Percentiles rank a stretch among this genome's conserved stretches.
Evolutionary conservation across 352 stramenopile genomes (phyloP).

Genomic region (Globisporangium sylvaticum): DNA sequence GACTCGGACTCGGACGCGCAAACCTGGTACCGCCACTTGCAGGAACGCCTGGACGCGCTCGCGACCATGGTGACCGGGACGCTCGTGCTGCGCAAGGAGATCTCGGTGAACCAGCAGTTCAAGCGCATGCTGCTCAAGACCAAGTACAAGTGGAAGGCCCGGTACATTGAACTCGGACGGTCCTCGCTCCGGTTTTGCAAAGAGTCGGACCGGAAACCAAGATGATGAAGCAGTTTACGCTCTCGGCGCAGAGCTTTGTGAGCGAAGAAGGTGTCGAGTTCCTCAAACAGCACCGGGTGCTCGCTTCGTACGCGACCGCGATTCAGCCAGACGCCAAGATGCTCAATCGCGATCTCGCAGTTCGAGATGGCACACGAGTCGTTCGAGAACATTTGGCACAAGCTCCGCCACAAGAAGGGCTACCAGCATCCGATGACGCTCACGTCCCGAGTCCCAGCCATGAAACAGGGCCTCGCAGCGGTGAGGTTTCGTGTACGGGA

Average conservation of each 20-base stretch:
- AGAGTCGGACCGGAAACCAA: slow-evolving; percentile 31
- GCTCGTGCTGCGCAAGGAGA: slow-evolving; percentile 54
- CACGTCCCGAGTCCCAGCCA: slow-evolving; percentile 42
- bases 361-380: slow-evolving; percentile 64
- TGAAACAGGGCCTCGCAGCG: slow-evolving; percentile 31
- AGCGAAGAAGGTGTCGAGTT: slow-evolving; percentile 56
- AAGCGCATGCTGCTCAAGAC: slow-evolving; percentile 49
- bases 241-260: slow-evolving; percentile 50
- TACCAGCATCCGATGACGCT: slow-evolving; percentile 44
- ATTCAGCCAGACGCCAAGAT: slow-evolving; percentile 29
- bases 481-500: slow-evolving; percentile 37
- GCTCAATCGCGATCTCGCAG: slow-evolving; percentile 38
- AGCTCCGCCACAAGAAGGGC: slow-evolving; percentile 49
- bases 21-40: slow-evolving; percentile 44
- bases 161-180: slow-evolving; percentile 53
- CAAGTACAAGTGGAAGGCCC: slow-evolving; percentile 64
- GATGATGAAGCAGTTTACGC: slow-evolving; percentile 67
- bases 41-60: slow-evolving; percentile 47
- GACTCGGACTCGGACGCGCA: slow-evolving; percentile 41
- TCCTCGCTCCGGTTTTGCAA: slow-evolving; percentile 56
- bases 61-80: slow-evolving; percentile 43
- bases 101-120: slow-evolving; percentile 39
- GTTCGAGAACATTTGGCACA: slow-evolving; percentile 70
- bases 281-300: slow-evolving; percentile 29
- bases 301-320: slow-evolving; percentile 41